Evolutionary conservation across 1,284 basidiomycete species (phyloP), one percentile per base, ranked within the genome.

Genomic region (Termitomyces sp.): DNA sequence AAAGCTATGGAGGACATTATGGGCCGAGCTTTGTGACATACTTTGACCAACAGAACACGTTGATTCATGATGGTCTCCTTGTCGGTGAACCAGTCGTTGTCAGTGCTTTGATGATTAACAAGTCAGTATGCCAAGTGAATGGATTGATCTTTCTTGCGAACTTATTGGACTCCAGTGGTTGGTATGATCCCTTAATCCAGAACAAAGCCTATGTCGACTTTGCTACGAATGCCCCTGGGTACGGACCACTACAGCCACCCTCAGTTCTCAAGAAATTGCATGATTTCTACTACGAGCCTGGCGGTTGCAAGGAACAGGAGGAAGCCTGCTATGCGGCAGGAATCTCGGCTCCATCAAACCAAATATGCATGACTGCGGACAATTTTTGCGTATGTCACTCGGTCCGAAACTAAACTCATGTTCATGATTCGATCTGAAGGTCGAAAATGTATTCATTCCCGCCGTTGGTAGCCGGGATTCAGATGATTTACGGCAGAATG

Each of bases 1-100:
- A 87, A 63, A 84, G 82, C 54, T 86, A 85, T 55, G 84, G 84
- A 2, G 85, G 86, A 0, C 84, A 87, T 62, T 88, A 85, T 61
- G 84, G 79, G 1, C 83, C 82, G 19, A 75, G 73, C 53, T 86
- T 83, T 62, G 81, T 86, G 30, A 78, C 80, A 1, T 86, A 78
- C 65, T 86, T 90, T 62, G 74, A 86, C 41, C 68, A 84, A 57
- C 84, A 88, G 65, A 90, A 88, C 53, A 69, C 70, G 0, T 69
- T 76, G 41, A 84, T 87, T 54, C 60, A 69, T n/a, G 61, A 65
- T 28, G 74, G 79, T 15, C 53, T 66, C n/a, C 69, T 88, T 26
- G 64, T 68, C 9, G 79, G 75, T 2, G 77, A 74, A 47, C 62
- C 68, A 31, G 63, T 81, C 43, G 59, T 67, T 3, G 74, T 80